A percentile compares a stretch with the other conserved stretches of the same genome.
Conservation (phyloP, 495 filamentous ascomycete species). For the Talaromyces liani region DNA sequence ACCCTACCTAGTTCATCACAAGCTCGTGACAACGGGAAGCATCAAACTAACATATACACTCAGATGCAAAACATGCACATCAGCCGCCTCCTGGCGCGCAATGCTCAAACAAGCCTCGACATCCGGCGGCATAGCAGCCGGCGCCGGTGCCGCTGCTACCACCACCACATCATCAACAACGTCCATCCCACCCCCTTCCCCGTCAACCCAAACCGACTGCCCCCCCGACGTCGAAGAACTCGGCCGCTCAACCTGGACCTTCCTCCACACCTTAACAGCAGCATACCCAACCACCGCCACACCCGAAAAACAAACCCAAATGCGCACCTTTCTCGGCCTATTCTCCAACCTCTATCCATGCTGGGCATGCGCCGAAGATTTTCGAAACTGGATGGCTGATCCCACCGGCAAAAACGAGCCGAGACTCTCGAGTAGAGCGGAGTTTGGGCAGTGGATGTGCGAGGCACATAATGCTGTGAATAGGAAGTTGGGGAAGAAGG, state of each 20-base stretch:
- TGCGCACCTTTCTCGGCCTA: slow-evolving; percentile 65
- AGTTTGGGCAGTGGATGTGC: slow-evolving; percentile 92
- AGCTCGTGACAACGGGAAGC: background rate
- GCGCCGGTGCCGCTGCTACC: slow-evolving; percentile 9
- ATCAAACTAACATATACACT: slow-evolving; percentile 12
- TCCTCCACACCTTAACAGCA: slow-evolving; percentile 85
- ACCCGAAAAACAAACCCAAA: slow-evolving; percentile 59
- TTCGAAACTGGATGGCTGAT: slow-evolving; percentile 70
- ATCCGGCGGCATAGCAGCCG: slow-evolving; percentile 9
- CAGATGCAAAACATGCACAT: slow-evolving; percentile 87
- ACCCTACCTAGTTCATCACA: slow-evolving; percentile 4
- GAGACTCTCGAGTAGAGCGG: slow-evolving; percentile 54
- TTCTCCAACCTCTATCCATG: slow-evolving; percentile 89
- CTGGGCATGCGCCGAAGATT: slow-evolving; percentile 91
- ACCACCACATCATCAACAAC: slow-evolving; percentile 15
- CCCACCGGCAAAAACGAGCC: slow-evolving; percentile 55
- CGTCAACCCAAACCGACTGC: slow-evolving; percentile 28
- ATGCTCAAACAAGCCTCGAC: slow-evolving; percentile 50
- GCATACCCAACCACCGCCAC: slow-evolving; percentile 68
- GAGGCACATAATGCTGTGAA: slow-evolving; percentile 98
- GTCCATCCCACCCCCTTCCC: slow-evolving; percentile 17
- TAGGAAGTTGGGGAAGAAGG: slow-evolving; percentile 80
- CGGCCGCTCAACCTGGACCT: slow-evolving; percentile 83
- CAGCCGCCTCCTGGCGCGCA: slow-evolving; percentile 59
- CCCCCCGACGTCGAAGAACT: slow-evolving; percentile 65